Conservation (phyloP, 2,329 filamentous ascomycete species). For the Aspergillus persii region DNA sequence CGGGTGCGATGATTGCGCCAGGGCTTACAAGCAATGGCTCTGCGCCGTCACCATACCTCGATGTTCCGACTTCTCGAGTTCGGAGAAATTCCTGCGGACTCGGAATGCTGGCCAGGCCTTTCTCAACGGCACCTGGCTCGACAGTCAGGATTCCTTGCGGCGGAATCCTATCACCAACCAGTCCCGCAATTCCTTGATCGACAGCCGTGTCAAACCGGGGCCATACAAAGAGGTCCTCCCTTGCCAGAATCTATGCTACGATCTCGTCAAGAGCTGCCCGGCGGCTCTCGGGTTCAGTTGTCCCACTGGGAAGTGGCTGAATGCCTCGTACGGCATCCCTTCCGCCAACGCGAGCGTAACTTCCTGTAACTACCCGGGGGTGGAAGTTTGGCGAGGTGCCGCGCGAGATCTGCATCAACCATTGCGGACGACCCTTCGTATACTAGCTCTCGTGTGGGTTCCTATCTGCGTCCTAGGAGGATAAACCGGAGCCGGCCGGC, state of each 20-base stretch:
- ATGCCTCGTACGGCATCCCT: slow-evolving; percentile 51
- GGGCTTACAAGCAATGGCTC: slow-evolving; percentile 90
- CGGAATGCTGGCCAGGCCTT: slow-evolving; percentile 73
- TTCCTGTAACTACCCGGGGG: slow-evolving; percentile 62
- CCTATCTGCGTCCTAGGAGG: slow-evolving; percentile 11
- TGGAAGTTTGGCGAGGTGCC: slow-evolving; percentile 51
- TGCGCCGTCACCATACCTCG: slow-evolving; percentile 90
- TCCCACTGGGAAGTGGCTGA: slow-evolving; percentile 54
- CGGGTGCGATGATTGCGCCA: slow-evolving; percentile 70
- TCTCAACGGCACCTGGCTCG: slow-evolving; percentile 62
- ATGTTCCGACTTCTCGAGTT: slow-evolving; percentile 75
- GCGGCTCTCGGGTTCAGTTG: slow-evolving; percentile 72
- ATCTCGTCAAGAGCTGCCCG: slow-evolving; percentile 81
- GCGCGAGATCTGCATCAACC: background rate
- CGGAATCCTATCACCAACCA: slow-evolving; percentile 47
- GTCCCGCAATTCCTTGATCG: slow-evolving; percentile 72
- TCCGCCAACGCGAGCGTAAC: slow-evolving; percentile 39
- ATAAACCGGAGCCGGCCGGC: background rate
- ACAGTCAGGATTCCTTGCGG: slow-evolving; percentile 34
- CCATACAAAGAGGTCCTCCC: slow-evolving; percentile 93
- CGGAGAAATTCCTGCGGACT: slow-evolving; percentile 56
- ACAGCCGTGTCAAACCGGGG: slow-evolving; percentile 69
- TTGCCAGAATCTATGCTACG: slow-evolving; percentile 83
- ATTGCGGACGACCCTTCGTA: background rate
- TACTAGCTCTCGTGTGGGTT: slow-evolving; percentile 12